Conservation (phyloP, 306 rosid species). For the Astragalus glycyphyllos region DNA sequence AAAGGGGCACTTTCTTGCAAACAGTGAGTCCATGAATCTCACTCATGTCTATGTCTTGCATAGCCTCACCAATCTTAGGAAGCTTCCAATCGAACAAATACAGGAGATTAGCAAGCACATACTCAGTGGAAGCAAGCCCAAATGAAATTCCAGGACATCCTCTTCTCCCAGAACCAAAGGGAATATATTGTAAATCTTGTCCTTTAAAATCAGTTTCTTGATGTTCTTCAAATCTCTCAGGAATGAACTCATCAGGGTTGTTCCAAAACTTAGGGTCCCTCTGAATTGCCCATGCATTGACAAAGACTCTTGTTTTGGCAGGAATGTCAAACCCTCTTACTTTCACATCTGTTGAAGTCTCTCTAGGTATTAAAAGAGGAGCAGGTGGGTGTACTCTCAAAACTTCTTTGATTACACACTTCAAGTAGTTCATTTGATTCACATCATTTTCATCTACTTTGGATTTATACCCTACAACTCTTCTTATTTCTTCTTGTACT, state of each 20-base stretch:
- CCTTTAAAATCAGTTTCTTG: constrained; percentile 10
- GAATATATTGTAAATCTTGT: constrained; percentile 15
- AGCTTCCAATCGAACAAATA: constrained; percentile 48
- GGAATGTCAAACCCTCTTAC: constrained; percentile 50
- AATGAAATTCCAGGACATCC: constrained; percentile 39
- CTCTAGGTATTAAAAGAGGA: constrained; percentile 49
- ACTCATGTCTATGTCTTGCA: constrained; percentile 44
- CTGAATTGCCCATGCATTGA: constrained; percentile 57
- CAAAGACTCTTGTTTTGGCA: constrained; percentile 31
- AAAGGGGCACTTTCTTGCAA: constrained; percentile 45
- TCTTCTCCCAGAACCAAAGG: constrained; percentile 40
- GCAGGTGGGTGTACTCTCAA: constrained; percentile 55
- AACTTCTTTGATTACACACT: constrained; percentile 52
- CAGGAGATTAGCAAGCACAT: constrained; percentile 45
- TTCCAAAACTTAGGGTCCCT: constrained; percentile 42
- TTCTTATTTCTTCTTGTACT: constrained; percentile 60
- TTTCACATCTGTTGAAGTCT: constrained; percentile 32
- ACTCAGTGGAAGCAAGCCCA: constrained; percentile 21
- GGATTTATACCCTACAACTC: constrained; percentile 46
- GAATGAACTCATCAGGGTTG: constrained; percentile 25
- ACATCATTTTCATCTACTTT: constrained; percentile 43
- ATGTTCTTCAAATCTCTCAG: constrained; percentile 28
- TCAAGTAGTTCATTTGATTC: constrained; percentile 52
- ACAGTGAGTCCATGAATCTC: constrained; percentile 41
- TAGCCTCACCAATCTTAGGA: background rate